phyloP scores from a whole-genome alignment of 2,329 filamentous ascomycete species.

The Orbilia oligospora region DNA sequence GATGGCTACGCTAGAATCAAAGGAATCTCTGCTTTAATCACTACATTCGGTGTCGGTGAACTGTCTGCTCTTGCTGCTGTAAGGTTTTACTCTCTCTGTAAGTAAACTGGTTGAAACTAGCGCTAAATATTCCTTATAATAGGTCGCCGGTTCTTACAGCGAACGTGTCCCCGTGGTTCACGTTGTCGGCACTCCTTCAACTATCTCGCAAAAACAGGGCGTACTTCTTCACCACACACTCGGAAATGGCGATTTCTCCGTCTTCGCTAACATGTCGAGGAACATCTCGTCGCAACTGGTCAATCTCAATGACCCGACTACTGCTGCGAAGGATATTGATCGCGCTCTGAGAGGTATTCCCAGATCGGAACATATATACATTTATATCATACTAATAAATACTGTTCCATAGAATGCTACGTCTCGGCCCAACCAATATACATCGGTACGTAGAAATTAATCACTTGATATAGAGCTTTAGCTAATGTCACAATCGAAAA shows the following conservation, averaged over 20 bases:
- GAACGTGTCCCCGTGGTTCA: slow-evolving; percentile 80
- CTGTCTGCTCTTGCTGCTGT: slow-evolving; percentile 80
- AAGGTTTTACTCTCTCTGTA: slow-evolving; percentile 10
- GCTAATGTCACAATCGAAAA: slow-evolving; percentile 64
- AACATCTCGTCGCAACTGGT: slow-evolving; percentile 80
- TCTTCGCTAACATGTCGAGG: slow-evolving; percentile 83
- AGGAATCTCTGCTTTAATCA: slow-evolving; percentile 78
- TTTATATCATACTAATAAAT: not conserved
- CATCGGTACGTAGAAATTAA: slow-evolving; percentile 68
- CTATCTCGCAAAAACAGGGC: slow-evolving; percentile 69
- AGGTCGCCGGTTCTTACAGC: slow-evolving; percentile 78
- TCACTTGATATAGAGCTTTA: not conserved
- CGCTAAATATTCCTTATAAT: slow-evolving; percentile 23
- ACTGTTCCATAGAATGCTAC: slow-evolving; percentile 69
- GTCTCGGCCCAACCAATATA: slow-evolving; percentile 83
- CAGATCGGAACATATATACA: not conserved
- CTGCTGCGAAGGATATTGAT: slow-evolving; percentile 83
- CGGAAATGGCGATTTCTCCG: slow-evolving; percentile 83
- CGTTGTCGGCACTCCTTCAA: slow-evolving; percentile 73
- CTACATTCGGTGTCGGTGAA: slow-evolving; percentile 81
- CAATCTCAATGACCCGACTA: slow-evolving; percentile 78
- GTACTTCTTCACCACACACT: slow-evolving; percentile 77
- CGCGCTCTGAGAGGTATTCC: slow-evolving; percentile 77
- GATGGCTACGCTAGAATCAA: slow-evolving; percentile 83
- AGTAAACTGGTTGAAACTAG: not conserved